Conservation (phyloP, 2,329 filamentous ascomycete species). For the Aspergillus sp. region DNA sequence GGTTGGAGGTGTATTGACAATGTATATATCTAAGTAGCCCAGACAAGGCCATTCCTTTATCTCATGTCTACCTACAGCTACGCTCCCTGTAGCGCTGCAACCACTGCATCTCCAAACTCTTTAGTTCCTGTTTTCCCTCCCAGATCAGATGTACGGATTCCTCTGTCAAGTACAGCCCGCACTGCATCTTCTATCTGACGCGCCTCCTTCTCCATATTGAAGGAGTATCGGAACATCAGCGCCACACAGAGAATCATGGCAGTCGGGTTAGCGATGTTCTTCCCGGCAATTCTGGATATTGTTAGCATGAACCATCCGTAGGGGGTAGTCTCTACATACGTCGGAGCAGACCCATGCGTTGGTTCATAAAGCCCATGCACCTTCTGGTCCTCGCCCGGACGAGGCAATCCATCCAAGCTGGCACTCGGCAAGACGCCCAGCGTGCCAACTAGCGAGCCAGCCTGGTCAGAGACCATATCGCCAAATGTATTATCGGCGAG, state of each 20-base stretch:
- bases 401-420: constrained; percentile 77
- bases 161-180: constrained; percentile 70
- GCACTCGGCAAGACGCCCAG: constrained; percentile 84
- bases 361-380: constrained; percentile 93
- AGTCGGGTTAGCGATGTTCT: constrained; percentile 84
- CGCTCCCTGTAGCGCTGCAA: constrained; percentile 56
- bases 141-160: constrained; percentile 76
- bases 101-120: constrained; percentile 75
- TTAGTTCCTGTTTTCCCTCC: constrained; percentile 69
- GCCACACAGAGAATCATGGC: constrained; percentile 86
- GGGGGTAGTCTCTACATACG: constrained; percentile 17
- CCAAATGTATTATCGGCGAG: constrained; percentile 89
- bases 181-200: constrained; percentile 77
- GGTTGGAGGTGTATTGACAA: too few relatives aligned
- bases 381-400: constrained; percentile 58
- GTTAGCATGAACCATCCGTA: background rate
- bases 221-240: constrained; percentile 91
- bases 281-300: constrained; percentile 70
- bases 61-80: too few relatives aligned
- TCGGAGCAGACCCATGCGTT: constrained; percentile 66
- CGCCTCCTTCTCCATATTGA: constrained; percentile 73
- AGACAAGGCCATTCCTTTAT: too few relatives aligned
- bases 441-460: constrained; percentile 82
- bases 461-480: constrained; percentile 90
- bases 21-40: too few relatives aligned